Conservation (phyloP, 1,284 basidiomycete species). For the Ganoderma lucidum region DNA sequence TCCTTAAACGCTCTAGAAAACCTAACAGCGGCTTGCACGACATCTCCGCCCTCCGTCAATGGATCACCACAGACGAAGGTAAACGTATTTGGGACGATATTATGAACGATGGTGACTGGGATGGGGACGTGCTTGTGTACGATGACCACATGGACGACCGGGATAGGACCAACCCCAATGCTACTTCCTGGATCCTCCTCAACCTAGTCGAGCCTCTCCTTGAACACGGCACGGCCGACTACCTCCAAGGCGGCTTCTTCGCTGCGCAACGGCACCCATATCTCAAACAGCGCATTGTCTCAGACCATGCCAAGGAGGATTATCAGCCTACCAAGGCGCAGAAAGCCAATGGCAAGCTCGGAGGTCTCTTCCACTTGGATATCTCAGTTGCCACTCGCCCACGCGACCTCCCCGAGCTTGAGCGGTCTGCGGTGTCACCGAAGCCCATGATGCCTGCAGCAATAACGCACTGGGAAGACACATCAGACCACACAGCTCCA, state of each 20-base stretch:
- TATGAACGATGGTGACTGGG: slow-evolving; percentile 64
- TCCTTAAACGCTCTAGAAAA: slow-evolving; percentile 83
- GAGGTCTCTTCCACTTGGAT: slow-evolving; percentile 68
- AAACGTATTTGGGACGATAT: slow-evolving; percentile 72
- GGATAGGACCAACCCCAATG: slow-evolving; percentile 60
- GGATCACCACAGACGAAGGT: slow-evolving; percentile 78
- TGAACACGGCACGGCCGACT: slow-evolving; percentile 61
- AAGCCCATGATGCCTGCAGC: slow-evolving; percentile 49
- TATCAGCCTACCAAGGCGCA: slow-evolving; percentile 28
- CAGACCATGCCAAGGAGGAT: slow-evolving; percentile 41
- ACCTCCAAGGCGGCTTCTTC: slow-evolving; percentile 73
- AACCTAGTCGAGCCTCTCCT: slow-evolving; percentile 64
- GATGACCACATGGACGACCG: slow-evolving; percentile 78
- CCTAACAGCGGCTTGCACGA: slow-evolving; percentile 68
- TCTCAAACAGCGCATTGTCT: slow-evolving; percentile 58
- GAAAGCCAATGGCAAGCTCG: slow-evolving; percentile 41
- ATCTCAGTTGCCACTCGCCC: slow-evolving; percentile 60
- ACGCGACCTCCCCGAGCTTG: slow-evolving; percentile 63
- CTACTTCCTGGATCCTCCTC: slow-evolving; percentile 73
- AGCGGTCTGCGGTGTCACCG: slow-evolving; percentile 51
- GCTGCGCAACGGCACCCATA: slow-evolving; percentile 62
- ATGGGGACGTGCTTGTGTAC: slow-evolving; percentile 76
- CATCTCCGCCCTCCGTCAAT: slow-evolving; percentile 75
- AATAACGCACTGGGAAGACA: slow-evolving; percentile 45
- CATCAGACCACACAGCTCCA: slow-evolving; percentile 54